Conservation (phyloP, 371 early-diverging fungal species). For the Mortierella sp. region DNA sequence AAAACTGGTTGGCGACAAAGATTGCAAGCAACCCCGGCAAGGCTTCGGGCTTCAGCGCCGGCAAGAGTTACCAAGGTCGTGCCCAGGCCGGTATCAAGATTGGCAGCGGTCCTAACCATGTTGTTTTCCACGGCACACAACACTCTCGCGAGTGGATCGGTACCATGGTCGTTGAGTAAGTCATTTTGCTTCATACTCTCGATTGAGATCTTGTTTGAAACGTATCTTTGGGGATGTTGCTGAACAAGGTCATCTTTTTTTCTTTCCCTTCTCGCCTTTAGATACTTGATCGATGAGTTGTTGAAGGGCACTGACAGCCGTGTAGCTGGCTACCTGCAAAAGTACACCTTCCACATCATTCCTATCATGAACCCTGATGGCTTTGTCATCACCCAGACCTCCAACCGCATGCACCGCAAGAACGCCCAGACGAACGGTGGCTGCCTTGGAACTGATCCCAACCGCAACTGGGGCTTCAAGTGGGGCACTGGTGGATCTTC, state of each 20-base stretch:
- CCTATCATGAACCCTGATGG: slow-evolving; percentile 75
- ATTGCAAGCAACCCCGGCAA: slow-evolving; percentile 35
- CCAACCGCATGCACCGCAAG: slow-evolving; percentile 69
- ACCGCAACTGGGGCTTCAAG: slow-evolving; percentile 63
- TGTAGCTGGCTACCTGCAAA: slow-evolving; percentile 44
- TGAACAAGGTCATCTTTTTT: no score
- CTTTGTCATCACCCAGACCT: slow-evolving; percentile 61
- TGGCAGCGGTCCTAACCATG: slow-evolving; percentile 43
- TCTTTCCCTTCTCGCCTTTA: neutral
- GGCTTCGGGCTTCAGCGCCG: slow-evolving; percentile 33
- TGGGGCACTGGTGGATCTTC: slow-evolving; percentile 68
- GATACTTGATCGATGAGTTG: slow-evolving; percentile 34
- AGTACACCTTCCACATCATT: slow-evolving; percentile 51
- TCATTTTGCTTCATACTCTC: neutral
- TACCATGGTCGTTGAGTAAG: slow-evolving; percentile 21
- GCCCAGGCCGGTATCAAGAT: slow-evolving; percentile 47
- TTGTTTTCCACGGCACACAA: slow-evolving; percentile 50
- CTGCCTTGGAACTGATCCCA: slow-evolving; percentile 54
- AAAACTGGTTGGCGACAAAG: slow-evolving; percentile 35
- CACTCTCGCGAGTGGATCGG: slow-evolving; percentile 32
- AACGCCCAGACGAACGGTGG: slow-evolving; percentile 57
- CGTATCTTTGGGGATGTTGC: no score
- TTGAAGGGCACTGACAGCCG: slow-evolving; percentile 44
- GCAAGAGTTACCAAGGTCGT: slow-evolving; percentile 38
- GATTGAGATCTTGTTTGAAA: neutral